Percentiles rank a stretch among this genome's conserved stretches.
These are phyloP conservation scores for Extremus antarcticus DNA, from an alignment of 495 filamentous ascomycete genomes.

Conservation along the genomic window DNA sequence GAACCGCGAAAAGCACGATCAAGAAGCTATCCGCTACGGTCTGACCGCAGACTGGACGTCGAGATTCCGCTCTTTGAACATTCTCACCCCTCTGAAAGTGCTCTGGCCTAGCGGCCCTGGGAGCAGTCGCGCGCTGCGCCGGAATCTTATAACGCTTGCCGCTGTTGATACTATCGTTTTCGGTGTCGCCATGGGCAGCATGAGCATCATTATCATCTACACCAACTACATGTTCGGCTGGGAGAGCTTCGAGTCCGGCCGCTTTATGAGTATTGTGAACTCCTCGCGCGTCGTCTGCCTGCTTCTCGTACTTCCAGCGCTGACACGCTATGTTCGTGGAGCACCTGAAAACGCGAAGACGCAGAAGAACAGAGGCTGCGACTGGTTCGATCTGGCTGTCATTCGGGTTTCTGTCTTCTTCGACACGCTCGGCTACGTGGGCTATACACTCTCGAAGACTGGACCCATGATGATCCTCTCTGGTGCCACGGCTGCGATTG, in stretches of 20 bases:
- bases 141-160: constrained; percentile 70
- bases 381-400: constrained; percentile 62
- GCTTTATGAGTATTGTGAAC: constrained; percentile 70
- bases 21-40: constrained; percentile 21
- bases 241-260: constrained; percentile 62
- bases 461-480: constrained; percentile 49
- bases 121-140: constrained; percentile 49
- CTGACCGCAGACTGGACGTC: constrained; percentile 29
- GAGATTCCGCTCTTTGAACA: constrained; percentile 40
- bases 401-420: constrained; percentile 68
- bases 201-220: constrained; percentile 70
- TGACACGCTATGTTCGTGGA: constrained; percentile 59
- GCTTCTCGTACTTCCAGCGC: constrained; percentile 58
- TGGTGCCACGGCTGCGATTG: constrained; percentile 61
- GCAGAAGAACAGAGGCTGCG: constrained; percentile 54
- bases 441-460: constrained; percentile 54
- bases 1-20: constrained; percentile 55
- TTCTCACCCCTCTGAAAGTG: constrained; percentile 65
- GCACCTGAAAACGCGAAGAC: constrained; percentile 26
- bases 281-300: constrained; percentile 61
- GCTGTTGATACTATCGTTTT: constrained; percentile 69
- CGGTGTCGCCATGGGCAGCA: constrained; percentile 68
- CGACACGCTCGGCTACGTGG: constrained; percentile 64
- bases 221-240: constrained; percentile 68
- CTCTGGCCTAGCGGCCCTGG: constrained; percentile 59